These are phyloP conservation scores for Sordaria brevicollis DNA, from an alignment of 495 filamentous ascomycete genomes.

Conservation along the genomic window DNA sequence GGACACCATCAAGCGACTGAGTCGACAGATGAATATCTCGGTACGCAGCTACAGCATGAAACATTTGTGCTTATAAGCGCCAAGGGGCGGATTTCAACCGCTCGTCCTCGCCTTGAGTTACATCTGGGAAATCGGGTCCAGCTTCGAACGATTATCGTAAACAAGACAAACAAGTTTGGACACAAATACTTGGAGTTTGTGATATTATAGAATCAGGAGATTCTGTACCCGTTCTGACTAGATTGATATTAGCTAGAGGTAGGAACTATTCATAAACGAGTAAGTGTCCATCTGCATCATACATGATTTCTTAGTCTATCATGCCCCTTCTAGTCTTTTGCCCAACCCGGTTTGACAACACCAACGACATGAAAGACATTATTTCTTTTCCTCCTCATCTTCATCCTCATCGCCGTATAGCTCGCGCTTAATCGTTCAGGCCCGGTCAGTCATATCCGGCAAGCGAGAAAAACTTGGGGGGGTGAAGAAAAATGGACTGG, in stretches of 20 bases:
- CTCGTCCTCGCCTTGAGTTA: background rate
- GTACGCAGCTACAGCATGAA: background rate
- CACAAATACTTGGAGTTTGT: no score
- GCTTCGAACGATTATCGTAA: no score
- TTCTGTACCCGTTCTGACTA: no score
- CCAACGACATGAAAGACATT: background rate
- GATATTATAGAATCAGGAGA: no score
- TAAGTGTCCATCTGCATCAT: no score
- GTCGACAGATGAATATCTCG: background rate
- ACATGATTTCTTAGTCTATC: no score
- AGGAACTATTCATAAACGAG: no score
- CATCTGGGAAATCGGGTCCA: background rate
- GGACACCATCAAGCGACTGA: background rate
- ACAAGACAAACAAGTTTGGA: no score
- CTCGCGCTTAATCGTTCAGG: conserved; percentile 7
- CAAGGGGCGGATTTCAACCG: background rate
- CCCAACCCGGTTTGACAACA: background rate
- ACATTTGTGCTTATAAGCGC: background rate
- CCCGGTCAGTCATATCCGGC: background rate
- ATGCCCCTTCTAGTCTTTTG: no score
- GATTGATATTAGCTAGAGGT: no score
- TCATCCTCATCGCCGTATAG: conserved; percentile 14
- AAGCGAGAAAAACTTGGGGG: background rate
- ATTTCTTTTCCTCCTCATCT: background rate
- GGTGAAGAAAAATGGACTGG: background rate